Evolutionary conservation across 441 rosid genomes (phyloP), one percentile per base, ranked within the genome.

Genomic region (Erysimum pusillum): DNA sequence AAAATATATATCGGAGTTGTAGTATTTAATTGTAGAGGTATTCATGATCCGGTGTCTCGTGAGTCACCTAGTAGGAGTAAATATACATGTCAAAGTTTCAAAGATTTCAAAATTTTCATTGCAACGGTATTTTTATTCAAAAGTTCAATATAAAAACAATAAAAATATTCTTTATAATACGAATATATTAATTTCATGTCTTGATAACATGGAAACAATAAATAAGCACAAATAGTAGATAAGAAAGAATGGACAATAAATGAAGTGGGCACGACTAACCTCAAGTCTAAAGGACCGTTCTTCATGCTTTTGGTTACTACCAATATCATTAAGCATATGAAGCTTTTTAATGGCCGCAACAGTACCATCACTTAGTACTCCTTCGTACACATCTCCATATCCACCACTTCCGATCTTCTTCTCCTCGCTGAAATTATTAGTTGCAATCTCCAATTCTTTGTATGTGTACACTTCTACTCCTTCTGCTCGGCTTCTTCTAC

Each of bases 391-490:
- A 54, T 84, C 90, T 45, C 97, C 92, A 61, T 77, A 78, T 49
- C 81, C 85, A 61, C 91, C 97, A 44, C 74, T 84, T 36, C 96
- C 87, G 0, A 92, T 79, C 80, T 87, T 87, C 62, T 92, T 89
- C 18, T 67, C 89, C 41, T 86, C 90, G 14, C 75, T 85, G 75
- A 94, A 94, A 48, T 63, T 68, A 13, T 80, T 83, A 2, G 98
- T 91, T 12, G 92, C 97, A 34, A 67, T 67, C 79, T 92, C 96
- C 15, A 94, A 83, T 84, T 92, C 98, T 62, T 79, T 92, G 86
- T 86, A 94, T 67, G 98, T 91, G 82, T 87, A 92, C 68, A 91
- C 98, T 75, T 92, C 96, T 15, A 86, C 93, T 31, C 89, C 90
- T 66, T 79, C 60, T 35, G 59, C 70, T 8, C 75, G 77, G 44